Evolutionary conservation across 139 green algal genomes (phyloP), one percentile per base, ranked within the genome.

Genomic region (Pleodorina starrii): DNA sequence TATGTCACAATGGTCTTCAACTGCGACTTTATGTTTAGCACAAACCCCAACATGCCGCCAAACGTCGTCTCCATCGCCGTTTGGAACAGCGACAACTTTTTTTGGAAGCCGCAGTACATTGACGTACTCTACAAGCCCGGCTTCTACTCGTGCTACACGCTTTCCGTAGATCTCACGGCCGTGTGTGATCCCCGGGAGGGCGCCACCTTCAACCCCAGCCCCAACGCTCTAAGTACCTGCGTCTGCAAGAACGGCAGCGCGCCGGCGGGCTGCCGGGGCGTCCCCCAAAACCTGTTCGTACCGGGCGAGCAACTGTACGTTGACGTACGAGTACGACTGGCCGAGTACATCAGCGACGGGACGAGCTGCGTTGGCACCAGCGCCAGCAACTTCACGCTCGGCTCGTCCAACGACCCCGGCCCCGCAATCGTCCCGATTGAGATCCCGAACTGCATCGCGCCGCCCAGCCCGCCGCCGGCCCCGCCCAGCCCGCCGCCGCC

Each of bases 1-100:
- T 93, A 91, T 54, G 59, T 93, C 54, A 91, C 90, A 32, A 43
- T 91, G 40, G 40, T 46, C 19, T 90, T 91, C n/a, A 50, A 88
- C 60, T 93, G 90, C 90, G 84, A 81, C 46, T 89, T 79, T 72
- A 78, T 91, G 68, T 85, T 91, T 54, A 84, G 21, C 44, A 91
- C 90, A 3, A 51, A 80, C 25, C 73, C 85, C 17, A 44, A 51
- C 48, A 14, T 46, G 21, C 17, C 81, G n/a, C 6, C 25, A 1
- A 42, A 36, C 29, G 17, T 83, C 7, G 84, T 89, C 3, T 60
- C 36, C 5, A 42, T 89, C 4, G 84, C 69, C 38, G 3, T 89
- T 14, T 82, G 1, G 2, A 60, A 73, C 36, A 16, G 35, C 25
- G 4, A 3, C 7, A 73, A 59, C 69, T 35, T 11, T 1, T 68